Conservation (phyloP, 2,329 filamentous ascomycete genomes). For the Bisporella sp. region DNA sequence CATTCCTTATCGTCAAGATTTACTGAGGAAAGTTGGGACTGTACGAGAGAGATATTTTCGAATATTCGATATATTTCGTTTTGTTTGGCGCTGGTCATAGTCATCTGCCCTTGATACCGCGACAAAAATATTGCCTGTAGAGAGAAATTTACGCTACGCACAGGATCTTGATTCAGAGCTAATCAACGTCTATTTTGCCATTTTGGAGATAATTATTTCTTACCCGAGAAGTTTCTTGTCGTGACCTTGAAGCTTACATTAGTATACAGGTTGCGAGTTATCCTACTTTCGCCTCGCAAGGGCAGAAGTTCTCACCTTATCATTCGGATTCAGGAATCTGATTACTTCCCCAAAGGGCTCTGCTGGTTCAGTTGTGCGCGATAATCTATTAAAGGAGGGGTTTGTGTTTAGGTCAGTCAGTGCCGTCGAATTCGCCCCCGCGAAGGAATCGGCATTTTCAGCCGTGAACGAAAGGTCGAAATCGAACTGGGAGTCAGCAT, state of each 20-base stretch:
- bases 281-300: too few relatives aligned
- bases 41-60: not conserved
- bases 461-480: conserved; percentile 1
- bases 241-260: not conserved
- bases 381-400: not conserved
- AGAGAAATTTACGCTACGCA: conserved; percentile 3
- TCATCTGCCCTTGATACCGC: not conserved
- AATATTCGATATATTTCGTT: conserved; percentile 5
- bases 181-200: not conserved
- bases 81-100: conserved; percentile 1
- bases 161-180: not conserved
- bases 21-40: not conserved
- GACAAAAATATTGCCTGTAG: conserved; percentile 3
- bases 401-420: not conserved
- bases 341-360: not conserved
- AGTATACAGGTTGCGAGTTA: not conserved
- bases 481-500: conserved; percentile 2
- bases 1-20: not conserved
- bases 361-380: not conserved
- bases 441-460: not conserved
- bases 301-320: not conserved
- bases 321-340: conserved; percentile 1
- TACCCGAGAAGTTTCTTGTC: conserved; percentile 2
- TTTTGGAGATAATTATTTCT: not conserved
- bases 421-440: not conserved